Base-by-base conservation (phyloP, 2,329 filamentous ascomycete species). In the Calycina herbarum region DNA sequence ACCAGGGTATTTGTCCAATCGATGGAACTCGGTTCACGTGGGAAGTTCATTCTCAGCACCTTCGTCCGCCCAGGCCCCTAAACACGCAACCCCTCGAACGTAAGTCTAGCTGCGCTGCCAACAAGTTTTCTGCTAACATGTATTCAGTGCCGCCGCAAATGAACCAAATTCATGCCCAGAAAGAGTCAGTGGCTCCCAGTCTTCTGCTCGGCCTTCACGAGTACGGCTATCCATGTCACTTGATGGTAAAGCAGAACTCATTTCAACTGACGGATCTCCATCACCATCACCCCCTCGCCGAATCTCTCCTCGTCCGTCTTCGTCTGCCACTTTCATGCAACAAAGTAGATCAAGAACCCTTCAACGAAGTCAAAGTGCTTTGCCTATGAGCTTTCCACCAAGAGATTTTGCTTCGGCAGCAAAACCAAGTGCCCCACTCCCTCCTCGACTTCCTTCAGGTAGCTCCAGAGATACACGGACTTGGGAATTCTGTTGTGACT, bases 401-500 rank as follows among this genome's bases (percentile, higher is more conserved):
- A 83, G 48, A 57, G 61, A 84, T 60, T 83, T 86, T 66, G 83
- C 83, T 10, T 35, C 67, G 15, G 33, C 65, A 11, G 29, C 67
- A 27, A 40, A 40, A 15, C 33, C 67, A n/a, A 63, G 35, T 45
- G 20, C 48, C 15, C 65, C 72, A 11, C 65, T 69, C 27, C 83
- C 85, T 31, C 85, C 84, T 24, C 81, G 82, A 42, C 79, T 89
- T 20, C 79, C 81, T 40, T 87, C 89, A 64, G 92, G 92, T 63
- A 86, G 94, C 64, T 97, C 94, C 65, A 88, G 92, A 63, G 92
- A 97, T 76, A 92, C 93, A 20, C 88, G 93, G 61, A 91, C 90
- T 6, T 97, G 94, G 94, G 92, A 96, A 74, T 93, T 93, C 65
- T 94, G 91, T 79, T 94, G 92, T 73, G 92, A 96, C 75, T 88